Evolutionary conservation across 2,329 filamentous ascomycete genomes (phyloP).

Genomic region (Colletotrichum limetticola): DNA sequence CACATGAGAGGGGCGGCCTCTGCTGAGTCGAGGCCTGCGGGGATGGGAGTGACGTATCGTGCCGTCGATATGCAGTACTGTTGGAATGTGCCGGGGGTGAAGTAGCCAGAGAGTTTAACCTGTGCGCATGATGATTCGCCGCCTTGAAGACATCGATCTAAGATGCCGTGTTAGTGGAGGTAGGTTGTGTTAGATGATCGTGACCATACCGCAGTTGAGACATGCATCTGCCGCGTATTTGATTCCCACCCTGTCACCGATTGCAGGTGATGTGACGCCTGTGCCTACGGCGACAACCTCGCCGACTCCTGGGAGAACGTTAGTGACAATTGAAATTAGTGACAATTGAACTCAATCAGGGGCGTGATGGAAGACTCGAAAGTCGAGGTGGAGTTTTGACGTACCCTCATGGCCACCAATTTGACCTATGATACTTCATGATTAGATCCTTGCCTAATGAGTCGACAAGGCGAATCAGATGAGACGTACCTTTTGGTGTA

Average conservation of each 20-base stretch:
- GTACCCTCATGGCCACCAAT: constrained; percentile 38
- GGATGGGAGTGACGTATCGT: constrained; percentile 57
- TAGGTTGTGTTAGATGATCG: background rate
- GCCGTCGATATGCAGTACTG: constrained; percentile 38
- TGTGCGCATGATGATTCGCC: constrained; percentile 38
- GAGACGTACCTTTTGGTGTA: constrained; percentile 21
- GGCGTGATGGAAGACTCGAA: background rate
- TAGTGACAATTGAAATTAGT: background rate
- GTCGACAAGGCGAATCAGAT: background rate
- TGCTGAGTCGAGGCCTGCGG: constrained; percentile 46
- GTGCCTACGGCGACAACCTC: constrained; percentile 35
- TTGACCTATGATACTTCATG: constrained; percentile 29
- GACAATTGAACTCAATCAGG: background rate
- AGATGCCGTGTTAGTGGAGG: background rate
- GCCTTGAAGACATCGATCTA: constrained; percentile 37
- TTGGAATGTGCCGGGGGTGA: constrained; percentile 41
- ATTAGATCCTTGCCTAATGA: background rate
- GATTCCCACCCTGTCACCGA: constrained; percentile 37
- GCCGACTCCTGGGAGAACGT: constrained; percentile 10
- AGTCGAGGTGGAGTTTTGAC: background rate
- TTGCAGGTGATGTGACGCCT: constrained; percentile 31
- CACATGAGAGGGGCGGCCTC: constrained; percentile 72
- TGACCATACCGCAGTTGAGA: constrained; percentile 34
- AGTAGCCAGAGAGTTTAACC: constrained; percentile 41
- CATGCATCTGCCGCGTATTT: constrained; percentile 39